Evolutionary conservation across 768 basidiomycete species (phyloP), one percentile per base, ranked within the genome.

Genomic region (Serendipita sp.): DNA sequence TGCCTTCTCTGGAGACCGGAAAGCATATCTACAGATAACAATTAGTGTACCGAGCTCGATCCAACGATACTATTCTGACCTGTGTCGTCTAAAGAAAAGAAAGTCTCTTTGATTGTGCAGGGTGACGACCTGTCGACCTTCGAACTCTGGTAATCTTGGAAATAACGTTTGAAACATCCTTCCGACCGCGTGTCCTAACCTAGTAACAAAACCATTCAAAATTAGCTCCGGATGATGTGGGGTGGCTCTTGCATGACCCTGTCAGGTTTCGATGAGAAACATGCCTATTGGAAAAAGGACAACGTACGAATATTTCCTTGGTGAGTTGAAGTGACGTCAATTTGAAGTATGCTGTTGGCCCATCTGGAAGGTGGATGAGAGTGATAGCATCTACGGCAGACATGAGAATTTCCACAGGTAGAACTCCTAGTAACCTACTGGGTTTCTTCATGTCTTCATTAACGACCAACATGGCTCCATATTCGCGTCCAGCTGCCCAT

Each of bases 71-170:
- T 63, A 65, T 60, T 4, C 17, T 26, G 45, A 95, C 85, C 96
- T 82, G 77, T 98, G 96, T 63, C 96, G 79, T 66, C 96, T 78
- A 77, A 99, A 95, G 76, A 99, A 99, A 63, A 99, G 74, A 74
- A 98, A 99, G 75, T 99, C 96, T 51, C 96, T 82, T 71, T 96
- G 93, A 70, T 97, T 97, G 70, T 98, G 96, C 20, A 98, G 77
- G 2, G 95, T 96, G 13, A 98, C 94, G 9, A 97, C 94, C 72
- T 99, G 96, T 31, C 96, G 71, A 34, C 96, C 96, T 74, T 92
- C 86, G 70, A 96, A 97, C 71, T 96, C 90, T 0, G 93, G 92
- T 65, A 95, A 76, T 4, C 90, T 92, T 17, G 96, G 96, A 75
- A 97, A 98, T 22, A 93, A 80, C 0, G 93, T 93, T 68, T 96